Base-by-base conservation (phyloP, 2,329 filamentous ascomycete genomes). In the Neofusicoccum cordaticola region DNA sequence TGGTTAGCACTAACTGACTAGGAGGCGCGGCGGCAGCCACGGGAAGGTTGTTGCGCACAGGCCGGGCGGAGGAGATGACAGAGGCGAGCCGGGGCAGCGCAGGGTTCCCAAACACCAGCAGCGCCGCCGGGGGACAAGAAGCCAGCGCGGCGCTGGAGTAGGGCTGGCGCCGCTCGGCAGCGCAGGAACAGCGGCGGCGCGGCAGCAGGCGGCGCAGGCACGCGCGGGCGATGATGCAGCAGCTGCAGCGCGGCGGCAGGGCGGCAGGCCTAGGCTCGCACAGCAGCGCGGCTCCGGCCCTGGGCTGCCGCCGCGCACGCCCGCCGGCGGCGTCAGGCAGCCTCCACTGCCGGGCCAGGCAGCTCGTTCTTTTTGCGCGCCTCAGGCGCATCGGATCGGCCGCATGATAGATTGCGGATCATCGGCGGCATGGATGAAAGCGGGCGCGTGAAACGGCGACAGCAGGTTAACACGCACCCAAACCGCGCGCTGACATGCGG, bases 381-480 rank as follows among this genome's bases (percentile, higher is more conserved):
- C 52, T 56, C 53, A 58, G 27, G 53, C 53, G 53, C 41, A 58
- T 45, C 15, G 41, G 53, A 45, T 58, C 53, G 39, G 15, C 52
- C 22, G 53, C 15, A 44, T 39, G 37, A 56, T 41, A 56, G 41
- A 35, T 45, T 58, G 53, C 53, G 53, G 53, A 58, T 58, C 41
- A 44, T 58, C 53, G 53, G 53, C 22, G 53, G 22, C 39, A 44
- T 44, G 60, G 60, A 53, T 63, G 48, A 63, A 52, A 63, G 60
- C 60, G 60, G 60, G 48, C 39, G 60, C 19, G 48, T 63, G 60
- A 63, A 63, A 63, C 60, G 60, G 60, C 60, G 39, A 58, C 39
- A 41, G 53, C 53, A 58, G 53, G 41, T 58, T 58, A 58, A 42
- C 27, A 11, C 47, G 27, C 47, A n/a, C 47, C 47, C 47, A 31